Evolutionary conservation across 805 yeast species (phyloP), one percentile per base, ranked within the genome.

Genomic region (Naumovozyma castellii): DNA sequence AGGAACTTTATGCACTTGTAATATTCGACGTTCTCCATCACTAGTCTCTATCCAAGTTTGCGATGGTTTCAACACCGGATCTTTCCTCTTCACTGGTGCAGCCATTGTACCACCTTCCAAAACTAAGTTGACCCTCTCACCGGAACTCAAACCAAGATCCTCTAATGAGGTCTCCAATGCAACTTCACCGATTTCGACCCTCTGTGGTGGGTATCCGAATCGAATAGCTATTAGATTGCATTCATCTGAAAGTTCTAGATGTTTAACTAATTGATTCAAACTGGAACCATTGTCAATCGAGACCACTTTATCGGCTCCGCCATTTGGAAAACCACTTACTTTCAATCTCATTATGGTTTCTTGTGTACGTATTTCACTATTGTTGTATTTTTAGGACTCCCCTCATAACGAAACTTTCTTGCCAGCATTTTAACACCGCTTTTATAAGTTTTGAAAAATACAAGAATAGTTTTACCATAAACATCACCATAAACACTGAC

Each of bases 181-280:
- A 9, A 41, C 44, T 18, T 55, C 55, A 4, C 45, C 42, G 5
- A 67, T 42, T 18, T 62, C 65, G 2, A 79, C 41, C 1, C 59
- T 45, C 43, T 65, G 71, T 1, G 84, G 84, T 1, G 88, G 90
- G 51, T 71, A 80, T 2, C 88, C 87, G 35, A 49, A 58, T 43
- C 72, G 71, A 38, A 79, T 54, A 18, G 43, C 54, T 15, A 39
- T 36, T 3, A 49, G 40, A n/a, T 39, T 34, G 8, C 5, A 6
- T 8, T 13, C 32, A 19, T 19, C 17, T 25, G 43, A 18, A 38
- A 27, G 19, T 18, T 40, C n/a, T 59, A 39, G 34, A 8, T 43
- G 48, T 3, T 43, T 41, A 3, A 62, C 18, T 16, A 75, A 54
- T 10, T 64, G 65, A 1, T 42, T 42, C 2, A 72, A 20, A 0